Conservation (phyloP, 2,329 filamentous ascomycete genomes). For the Fusarium torreyae region DNA sequence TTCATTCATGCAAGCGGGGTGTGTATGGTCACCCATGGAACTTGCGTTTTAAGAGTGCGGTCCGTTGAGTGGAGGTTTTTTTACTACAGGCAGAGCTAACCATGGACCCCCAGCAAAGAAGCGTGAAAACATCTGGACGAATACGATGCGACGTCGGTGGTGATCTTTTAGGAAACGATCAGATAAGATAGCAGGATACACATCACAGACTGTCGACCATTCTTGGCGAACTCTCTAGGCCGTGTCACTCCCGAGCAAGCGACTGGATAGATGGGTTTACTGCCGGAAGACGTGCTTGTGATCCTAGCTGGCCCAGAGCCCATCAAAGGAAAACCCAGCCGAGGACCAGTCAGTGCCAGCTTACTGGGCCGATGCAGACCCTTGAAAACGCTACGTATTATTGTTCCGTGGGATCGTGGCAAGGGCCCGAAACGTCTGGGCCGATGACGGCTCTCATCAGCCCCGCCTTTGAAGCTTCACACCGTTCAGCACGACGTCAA, state of each 20-base stretch:
- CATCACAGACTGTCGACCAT: conserved; percentile 12
- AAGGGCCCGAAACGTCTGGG: conserved; percentile 25
- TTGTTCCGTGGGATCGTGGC: conserved; percentile 28
- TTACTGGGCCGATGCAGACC: conserved; percentile 28
- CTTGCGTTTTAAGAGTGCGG: conserved; percentile 26
- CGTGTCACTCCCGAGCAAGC: conserved; percentile 26
- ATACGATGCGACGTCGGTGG: conserved; percentile 49
- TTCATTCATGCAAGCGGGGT: conserved; percentile 37
- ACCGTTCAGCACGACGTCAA: conserved; percentile 29
- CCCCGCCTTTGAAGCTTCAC: conserved; percentile 20
- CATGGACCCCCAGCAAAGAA: conserved; percentile 31
- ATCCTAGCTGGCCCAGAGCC: conserved; percentile 13
- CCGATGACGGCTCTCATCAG: conserved; percentile 44
- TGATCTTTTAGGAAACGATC: conserved; percentile 59
- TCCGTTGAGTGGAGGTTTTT: conserved; percentile 38
- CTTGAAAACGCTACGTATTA: conserved; percentile 35
- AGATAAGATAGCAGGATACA: conserved; percentile 43
- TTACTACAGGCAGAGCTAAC: conserved; percentile 14
- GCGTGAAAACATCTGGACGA: conserved; percentile 8
- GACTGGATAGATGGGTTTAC: conserved; percentile 25
- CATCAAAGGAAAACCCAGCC: conserved; percentile 13
- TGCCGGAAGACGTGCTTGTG: conserved; percentile 24
- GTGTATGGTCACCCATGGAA: conserved; percentile 20
- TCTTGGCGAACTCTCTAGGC: conserved; percentile 22
- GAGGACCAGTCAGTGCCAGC: conserved; percentile 12